These are phyloP conservation scores for Sporisorium reilianum DNA, from an alignment of 1,284 basidiomycete species.

Conservation along the genomic window DNA sequence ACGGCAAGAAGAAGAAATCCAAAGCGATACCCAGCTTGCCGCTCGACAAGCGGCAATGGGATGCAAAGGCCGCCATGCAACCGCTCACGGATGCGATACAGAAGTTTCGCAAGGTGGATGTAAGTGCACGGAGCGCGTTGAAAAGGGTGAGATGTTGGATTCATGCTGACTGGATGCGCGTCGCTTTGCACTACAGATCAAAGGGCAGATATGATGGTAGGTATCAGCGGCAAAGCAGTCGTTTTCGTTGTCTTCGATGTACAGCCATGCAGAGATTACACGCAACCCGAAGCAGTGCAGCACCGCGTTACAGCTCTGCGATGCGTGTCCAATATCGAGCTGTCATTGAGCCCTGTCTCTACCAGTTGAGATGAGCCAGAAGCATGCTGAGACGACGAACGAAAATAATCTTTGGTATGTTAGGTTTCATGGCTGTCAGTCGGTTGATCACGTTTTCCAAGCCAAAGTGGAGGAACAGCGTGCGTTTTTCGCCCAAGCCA, in stretches of 20 bases:
- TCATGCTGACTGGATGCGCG: neutral
- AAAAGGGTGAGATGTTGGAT: neutral
- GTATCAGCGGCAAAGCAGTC: constrained; percentile 1
- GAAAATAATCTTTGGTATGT: neutral
- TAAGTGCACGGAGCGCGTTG: constrained; percentile 58
- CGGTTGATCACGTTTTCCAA: constrained; percentile 7
- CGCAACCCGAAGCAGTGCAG: neutral
- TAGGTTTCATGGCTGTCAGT: neutral
- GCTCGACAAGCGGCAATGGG: constrained; percentile 70
- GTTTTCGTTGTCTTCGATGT: neutral
- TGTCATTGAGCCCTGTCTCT: neutral
- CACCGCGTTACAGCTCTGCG: too few species aligned
- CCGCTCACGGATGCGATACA: constrained; percentile 70
- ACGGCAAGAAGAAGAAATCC: constrained; percentile 40
- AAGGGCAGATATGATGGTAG: constrained; percentile 52
- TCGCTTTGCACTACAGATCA: constrained; percentile 30
- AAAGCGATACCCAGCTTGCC: constrained; percentile 42
- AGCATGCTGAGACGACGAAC: neutral
- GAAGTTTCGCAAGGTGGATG: constrained; percentile 73
- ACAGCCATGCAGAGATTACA: neutral
- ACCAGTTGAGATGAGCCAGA: neutral
- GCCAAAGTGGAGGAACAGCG: constrained; percentile 10
- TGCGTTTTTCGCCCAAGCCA: neutral
- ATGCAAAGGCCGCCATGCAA: constrained; percentile 71
- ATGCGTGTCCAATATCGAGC: neutral